Conservation (phyloP, 192 early-diverging fungal genomes). For the Coemansia asiatica region DNA sequence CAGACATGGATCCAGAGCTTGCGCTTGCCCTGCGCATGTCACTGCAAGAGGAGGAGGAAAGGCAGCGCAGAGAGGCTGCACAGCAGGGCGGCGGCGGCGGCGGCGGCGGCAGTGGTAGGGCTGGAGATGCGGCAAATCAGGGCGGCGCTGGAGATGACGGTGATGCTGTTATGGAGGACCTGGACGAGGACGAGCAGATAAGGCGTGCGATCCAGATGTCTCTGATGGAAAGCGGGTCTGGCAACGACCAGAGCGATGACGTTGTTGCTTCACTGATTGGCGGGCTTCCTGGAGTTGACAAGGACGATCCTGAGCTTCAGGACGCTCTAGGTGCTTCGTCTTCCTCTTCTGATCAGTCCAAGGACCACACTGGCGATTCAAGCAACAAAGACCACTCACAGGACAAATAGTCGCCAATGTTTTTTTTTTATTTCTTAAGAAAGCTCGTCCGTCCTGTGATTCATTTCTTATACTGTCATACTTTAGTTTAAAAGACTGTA, state of each 20-base stretch:
- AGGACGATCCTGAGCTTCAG: constrained; percentile 79
- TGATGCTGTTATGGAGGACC: constrained; percentile 36
- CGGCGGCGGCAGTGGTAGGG: too few relatives aligned
- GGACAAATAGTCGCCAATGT: constrained; percentile 13
- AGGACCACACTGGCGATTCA: constrained; percentile 4
- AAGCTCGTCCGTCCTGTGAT: constrained; percentile 2
- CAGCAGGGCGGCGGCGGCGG: constrained; percentile 4
- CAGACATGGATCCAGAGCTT: constrained; percentile 90
- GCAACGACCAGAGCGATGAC: constrained; percentile 51
- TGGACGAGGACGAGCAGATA: constrained; percentile 53
- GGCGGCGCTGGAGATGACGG: constrained; percentile 14
- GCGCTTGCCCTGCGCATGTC: constrained; percentile 92
- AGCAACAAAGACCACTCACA: constrained; percentile 22
- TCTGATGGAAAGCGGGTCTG: constrained; percentile 37
- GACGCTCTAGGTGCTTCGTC: constrained; percentile 60
- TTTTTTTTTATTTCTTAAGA: constrained; percentile 9
- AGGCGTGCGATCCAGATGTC: constrained; percentile 54
- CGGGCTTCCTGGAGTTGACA: constrained; percentile 83
- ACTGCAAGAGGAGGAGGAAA: constrained; percentile 91
- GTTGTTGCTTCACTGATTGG: constrained; percentile 75
- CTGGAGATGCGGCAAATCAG: constrained; percentile 1
- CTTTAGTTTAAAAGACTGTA: too few relatives aligned
- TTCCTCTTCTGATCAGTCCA: constrained; percentile 43
- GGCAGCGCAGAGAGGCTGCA: constrained; percentile 62
- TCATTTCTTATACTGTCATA: too few relatives aligned